A percentile compares a stretch with the other conserved stretches of the same genome.
phyloP scores from a whole-genome alignment of 306 rosid genomes.

The Casuarina glauca region DNA sequence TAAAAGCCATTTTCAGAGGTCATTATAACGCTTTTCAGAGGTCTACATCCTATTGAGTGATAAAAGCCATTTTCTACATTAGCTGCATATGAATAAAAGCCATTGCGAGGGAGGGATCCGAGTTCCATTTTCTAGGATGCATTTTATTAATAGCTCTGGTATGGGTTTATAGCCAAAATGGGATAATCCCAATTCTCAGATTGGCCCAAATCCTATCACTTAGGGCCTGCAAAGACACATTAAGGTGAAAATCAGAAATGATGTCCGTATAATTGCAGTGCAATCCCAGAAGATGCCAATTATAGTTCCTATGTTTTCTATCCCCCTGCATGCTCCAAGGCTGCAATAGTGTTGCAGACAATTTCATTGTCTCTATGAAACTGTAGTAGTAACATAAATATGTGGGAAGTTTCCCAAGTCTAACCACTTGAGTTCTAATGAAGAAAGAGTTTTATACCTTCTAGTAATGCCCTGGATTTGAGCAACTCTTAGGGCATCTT shows the following conservation, averaged over 20 bases:
- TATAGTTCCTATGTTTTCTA: too few relatives aligned
- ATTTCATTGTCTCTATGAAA: too few relatives aligned
- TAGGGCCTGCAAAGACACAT: neutral
- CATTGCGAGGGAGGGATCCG: neutral
- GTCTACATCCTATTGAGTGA: neutral
- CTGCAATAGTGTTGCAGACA: too few relatives aligned
- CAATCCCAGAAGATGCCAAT: neutral
- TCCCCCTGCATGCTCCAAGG: too few relatives aligned
- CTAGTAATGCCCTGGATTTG: conserved; percentile 80
- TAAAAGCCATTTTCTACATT: neutral
- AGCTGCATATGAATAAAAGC: neutral
- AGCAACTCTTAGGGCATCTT: conserved; percentile 70
- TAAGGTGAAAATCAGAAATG: neutral
- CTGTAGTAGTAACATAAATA: neutral
- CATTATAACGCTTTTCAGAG: neutral
- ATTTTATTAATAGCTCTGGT: neutral
- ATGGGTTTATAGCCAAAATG: neutral
- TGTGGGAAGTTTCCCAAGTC: neutral
- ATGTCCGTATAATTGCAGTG: neutral
- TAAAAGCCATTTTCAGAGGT: neutral
- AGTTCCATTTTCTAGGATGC: neutral
- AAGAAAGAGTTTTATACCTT: conserved; percentile 43
- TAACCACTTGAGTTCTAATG: conserved; percentile 2
- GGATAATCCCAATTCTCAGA: neutral
- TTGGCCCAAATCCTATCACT: neutral